phyloP scores from a whole-genome alignment of 176 grass and related monocot species.

The Elymus sibiricus region DNA sequence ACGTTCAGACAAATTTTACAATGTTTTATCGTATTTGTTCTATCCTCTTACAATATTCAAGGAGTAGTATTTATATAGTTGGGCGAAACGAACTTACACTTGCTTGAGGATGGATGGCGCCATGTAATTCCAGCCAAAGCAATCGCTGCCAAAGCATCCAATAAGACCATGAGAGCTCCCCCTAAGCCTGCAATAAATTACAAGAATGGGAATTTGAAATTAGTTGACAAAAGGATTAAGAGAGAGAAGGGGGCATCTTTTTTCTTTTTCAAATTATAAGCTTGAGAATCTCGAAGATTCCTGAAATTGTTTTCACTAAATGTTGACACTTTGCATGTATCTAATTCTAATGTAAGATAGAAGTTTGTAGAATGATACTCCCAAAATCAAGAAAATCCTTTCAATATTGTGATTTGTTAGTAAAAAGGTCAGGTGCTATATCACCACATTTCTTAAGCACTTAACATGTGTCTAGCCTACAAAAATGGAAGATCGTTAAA shows the following conservation, averaged over 20 bases:
- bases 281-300: neutral
- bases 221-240: too few species aligned
- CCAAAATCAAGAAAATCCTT: too few species aligned
- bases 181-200: constrained; percentile 28
- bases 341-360: neutral
- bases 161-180: constrained; percentile 35
- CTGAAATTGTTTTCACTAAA: neutral
- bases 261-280: neutral
- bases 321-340: neutral
- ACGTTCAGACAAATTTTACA: neutral
- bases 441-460: neutral
- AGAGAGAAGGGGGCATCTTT: neutral
- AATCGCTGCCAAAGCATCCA: constrained; percentile 54
- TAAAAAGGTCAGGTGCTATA: neutral
- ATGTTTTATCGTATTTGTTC: neutral
- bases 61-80: neutral
- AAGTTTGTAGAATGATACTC: too few species aligned
- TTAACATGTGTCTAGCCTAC: neutral
- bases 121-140: constrained; percentile 58
- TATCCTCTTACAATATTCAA: neutral
- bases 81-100: constrained; percentile 31
- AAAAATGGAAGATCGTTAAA: neutral
- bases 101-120: constrained; percentile 42
- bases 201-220: too few species aligned
- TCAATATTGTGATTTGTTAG: neutral